A percentile compares a stretch with the other conserved stretches of the same genome.
These are phyloP conservation scores for Diaporthe citrichinensis DNA, from an alignment of 2,329 filamentous ascomycete species.

Conservation along the genomic window DNA sequence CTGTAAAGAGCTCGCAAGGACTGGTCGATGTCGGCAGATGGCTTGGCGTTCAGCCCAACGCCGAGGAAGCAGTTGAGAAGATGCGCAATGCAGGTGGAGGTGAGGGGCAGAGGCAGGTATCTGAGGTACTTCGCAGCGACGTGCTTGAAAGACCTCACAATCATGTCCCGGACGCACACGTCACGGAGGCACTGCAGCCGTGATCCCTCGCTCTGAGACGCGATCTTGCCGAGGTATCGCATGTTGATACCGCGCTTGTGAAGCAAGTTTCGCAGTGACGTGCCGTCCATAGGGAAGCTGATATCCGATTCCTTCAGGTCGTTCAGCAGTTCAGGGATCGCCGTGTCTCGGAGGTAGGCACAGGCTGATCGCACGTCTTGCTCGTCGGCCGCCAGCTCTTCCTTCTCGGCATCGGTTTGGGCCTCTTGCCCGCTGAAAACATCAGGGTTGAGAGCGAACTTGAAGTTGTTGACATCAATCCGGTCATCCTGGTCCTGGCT, in stretches of 20 bases:
- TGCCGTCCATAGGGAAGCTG: conserved; percentile 98
- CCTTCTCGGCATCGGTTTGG: conserved; percentile 91
- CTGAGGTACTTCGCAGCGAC: conserved; percentile 84
- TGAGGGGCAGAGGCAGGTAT: conserved; percentile 83
- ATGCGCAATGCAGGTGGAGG: conserved; percentile 85
- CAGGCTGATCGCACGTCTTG: conserved; percentile 88
- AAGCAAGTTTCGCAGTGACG: conserved; percentile 87
- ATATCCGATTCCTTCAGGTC: conserved; percentile 94
- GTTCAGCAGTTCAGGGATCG: conserved; percentile 87
- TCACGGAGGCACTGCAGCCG: conserved; percentile 83
- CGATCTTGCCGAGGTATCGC: conserved; percentile 91
- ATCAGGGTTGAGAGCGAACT: conserved; percentile 92
- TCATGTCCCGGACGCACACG: conserved; percentile 91
- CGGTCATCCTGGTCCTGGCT: conserved; percentile 70
- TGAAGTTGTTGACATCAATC: conserved; percentile 89
- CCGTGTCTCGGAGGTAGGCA: conserved; percentile 79
- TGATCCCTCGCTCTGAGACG: conserved; percentile 76
- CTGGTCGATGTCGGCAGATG: conserved; percentile 82
- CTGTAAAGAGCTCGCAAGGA: conserved; percentile 82
- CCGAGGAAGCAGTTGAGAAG: conserved; percentile 95
- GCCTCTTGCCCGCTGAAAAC: conserved; percentile 94
- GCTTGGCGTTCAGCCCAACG: conserved; percentile 80
- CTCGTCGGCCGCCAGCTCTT: conserved; percentile 86
- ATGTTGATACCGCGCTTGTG: conserved; percentile 99
- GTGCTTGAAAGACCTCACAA: conserved; percentile 97